Base-by-base conservation (phyloP, 805 yeast species). In the Yarrowia divulgata region DNA sequence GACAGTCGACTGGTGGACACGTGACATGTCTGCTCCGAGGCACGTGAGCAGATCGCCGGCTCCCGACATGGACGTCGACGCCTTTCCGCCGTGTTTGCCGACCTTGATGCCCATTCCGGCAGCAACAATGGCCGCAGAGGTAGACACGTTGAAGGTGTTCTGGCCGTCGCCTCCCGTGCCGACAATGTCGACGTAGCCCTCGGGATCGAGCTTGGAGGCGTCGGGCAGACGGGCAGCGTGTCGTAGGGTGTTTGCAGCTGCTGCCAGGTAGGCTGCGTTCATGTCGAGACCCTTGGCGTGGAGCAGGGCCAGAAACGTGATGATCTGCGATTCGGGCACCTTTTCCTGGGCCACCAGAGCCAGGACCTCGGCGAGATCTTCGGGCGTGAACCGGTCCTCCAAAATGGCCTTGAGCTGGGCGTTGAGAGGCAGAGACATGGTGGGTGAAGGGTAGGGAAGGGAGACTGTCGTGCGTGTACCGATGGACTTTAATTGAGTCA, bases 141-240 rank as follows among this genome's bases (percentile, higher is more conserved):
- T 95, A 16, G 97, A 90, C 1, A 95, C 99, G 74, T 95, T 95
- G 81, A 95, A 95, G 0, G 99, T 95, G 77, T 95, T 90, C 76
- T 95, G 97, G 1, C 97, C 97, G 77, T 95, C 99, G 16, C 99
- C 99, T 35, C 99, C 99, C 0, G 99, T 95, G 1, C 99, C 99
- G 7, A 95, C 99, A 39, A 95, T 91, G 77, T 95, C 99, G 7
- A 89, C 83, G 73, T 85, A 89, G 0, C 90, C 90, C 0, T 77
- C 78, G 0, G 79, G 70, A 40, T 69, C 67, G 4, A 71, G 57
- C 12, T 45, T 52, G 14, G 70, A 32, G 7, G 10, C 48, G 57
- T 74, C 75, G 35, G 79, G 69, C 35, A 71, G 70, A 35, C 69
- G 69, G 23, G 81, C 78, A 48, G 84, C 85, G 73, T 86, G 85